Evolutionary conservation across 2,329 filamentous ascomycete species (phyloP), one percentile per base, ranked within the genome.

Genomic region (Penicillium janthinellum): DNA sequence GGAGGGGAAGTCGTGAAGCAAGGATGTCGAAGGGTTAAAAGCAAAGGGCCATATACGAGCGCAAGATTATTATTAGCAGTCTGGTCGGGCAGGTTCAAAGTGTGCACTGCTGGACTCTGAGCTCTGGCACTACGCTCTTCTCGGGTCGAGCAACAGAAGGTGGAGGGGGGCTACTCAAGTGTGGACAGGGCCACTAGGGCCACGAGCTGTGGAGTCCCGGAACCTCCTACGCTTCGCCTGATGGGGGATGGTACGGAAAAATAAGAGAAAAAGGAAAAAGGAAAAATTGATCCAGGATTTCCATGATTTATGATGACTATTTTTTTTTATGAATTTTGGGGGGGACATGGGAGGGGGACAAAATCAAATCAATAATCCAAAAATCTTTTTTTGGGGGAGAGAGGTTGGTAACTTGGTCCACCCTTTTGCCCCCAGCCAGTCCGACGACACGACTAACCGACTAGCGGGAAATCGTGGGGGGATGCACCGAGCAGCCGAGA

Each of bases 381-480:
- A 54, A 53, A 54, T 52, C 51, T 34, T 52, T 50, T 49, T 50
- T 44, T 31, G 17, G 34, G 20, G 44, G 25, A 10, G 45, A n/a
- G 20, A 42, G 38, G 50, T 20, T 20, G 20, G 20, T 20, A 20
- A 20, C 20, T 20, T 41, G 56, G 56, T 57, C 51, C 54, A 57
- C 54, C 57, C 55, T 28, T 58, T 37, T 28, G 41, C 44, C 44
- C 54, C 62, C 54, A 61, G 47, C 41, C 17, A 56, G 58, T 50
- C 58, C 41, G 48, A 54, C 58, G 54, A 56, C 45, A 50, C 31
- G 47, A 54, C 58, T 60, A 59, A 53, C 50, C 42, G 60, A 61
- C 65, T 69, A 69, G 67, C 63, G 67, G 67, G 64, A 62, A 69
- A 67, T 68, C 67, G 64, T 68, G 63, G 65, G 67, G 66, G 67